Percentiles rank a stretch among this genome's conserved stretches.
Evolutionary conservation across 441 rosid genomes (phyloP).

Genomic region (Pelargonium exstipulatum): DNA sequence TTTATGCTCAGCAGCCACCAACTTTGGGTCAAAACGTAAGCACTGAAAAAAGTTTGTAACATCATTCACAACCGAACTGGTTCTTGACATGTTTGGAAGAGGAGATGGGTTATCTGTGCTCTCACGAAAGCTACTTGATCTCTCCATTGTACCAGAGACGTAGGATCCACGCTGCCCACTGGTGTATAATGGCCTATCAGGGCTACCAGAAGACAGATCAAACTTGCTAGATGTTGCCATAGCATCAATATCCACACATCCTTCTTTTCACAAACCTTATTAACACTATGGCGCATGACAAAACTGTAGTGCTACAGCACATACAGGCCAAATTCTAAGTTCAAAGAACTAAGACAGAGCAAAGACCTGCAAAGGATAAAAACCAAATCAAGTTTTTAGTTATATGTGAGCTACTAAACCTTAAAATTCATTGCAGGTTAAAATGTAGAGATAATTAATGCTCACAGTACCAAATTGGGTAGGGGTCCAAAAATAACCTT

Average conservation of each 20-base stretch:
- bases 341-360: slow-evolving; percentile 19
- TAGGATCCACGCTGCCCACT: slow-evolving; percentile 77
- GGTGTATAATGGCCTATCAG: slow-evolving; percentile 64
- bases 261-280: slow-evolving; percentile 42
- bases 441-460: not conserved
- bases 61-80: slow-evolving; percentile 53
- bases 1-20: slow-evolving; percentile 66
- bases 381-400: slow-evolving; percentile 6
- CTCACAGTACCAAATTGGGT: slow-evolving; percentile 10
- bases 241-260: slow-evolving; percentile 48
- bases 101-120: slow-evolving; percentile 70
- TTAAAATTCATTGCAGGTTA: slow-evolving; percentile 9
- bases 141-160: slow-evolving; percentile 66
- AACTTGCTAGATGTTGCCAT: slow-evolving; percentile 88
- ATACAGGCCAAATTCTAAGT: slow-evolving; percentile 47
- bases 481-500: not conserved
- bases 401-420: not conserved
- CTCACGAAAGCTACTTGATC: slow-evolving; percentile 85
- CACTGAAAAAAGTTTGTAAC: slow-evolving; percentile 67
- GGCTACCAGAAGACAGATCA: slow-evolving; percentile 79
- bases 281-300: slow-evolving; percentile 68
- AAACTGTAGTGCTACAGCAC: slow-evolving; percentile 40
- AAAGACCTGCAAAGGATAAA: slow-evolving; percentile 42
- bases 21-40: slow-evolving; percentile 71
- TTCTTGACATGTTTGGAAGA: slow-evolving; percentile 63